Evolutionary conservation across 1,284 basidiomycete species (phyloP).

Genomic region (Malassezia furfur): DNA sequence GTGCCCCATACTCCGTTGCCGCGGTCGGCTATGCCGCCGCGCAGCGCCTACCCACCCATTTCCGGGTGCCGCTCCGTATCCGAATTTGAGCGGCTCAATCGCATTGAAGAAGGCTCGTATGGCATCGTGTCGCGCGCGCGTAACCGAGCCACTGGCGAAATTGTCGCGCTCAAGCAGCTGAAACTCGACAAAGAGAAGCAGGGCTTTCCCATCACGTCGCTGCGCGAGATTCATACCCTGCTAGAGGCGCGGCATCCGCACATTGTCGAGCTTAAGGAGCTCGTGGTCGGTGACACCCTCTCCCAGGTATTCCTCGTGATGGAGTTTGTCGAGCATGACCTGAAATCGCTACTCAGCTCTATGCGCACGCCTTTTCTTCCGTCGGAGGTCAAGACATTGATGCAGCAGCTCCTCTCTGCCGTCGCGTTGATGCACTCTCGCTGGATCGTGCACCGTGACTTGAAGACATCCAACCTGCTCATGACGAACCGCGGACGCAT

Average conservation of each 20-base stretch:
- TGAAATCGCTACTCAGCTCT: constrained; percentile 75
- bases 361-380: constrained; percentile 93
- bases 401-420: constrained; percentile 86
- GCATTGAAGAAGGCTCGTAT: constrained; percentile 98
- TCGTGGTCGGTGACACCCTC: constrained; percentile 96
- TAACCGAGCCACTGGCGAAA: constrained; percentile 63
- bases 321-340: constrained; percentile 99
- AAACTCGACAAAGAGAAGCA: constrained; percentile 97
- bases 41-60: constrained; percentile 25
- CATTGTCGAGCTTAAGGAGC: constrained; percentile 86
- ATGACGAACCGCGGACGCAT: constrained; percentile 98
- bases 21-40: background rate
- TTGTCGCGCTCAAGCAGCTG: constrained; percentile 89
- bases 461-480: constrained; percentile 93
- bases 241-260: constrained; percentile 73
- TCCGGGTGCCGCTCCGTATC: constrained; percentile 31
- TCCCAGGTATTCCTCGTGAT: constrained; percentile 98
- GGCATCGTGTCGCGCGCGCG: constrained; percentile 91
- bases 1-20: background rate
- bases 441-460: constrained; percentile 94
- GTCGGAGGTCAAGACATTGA: constrained; percentile 93
- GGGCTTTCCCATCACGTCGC: constrained; percentile 92
- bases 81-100: constrained; percentile 59
- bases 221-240: constrained; percentile 87
- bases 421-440: constrained; percentile 82